Conservation (phyloP, 148 eudicot species). For the Linanthus parryae region DNA sequence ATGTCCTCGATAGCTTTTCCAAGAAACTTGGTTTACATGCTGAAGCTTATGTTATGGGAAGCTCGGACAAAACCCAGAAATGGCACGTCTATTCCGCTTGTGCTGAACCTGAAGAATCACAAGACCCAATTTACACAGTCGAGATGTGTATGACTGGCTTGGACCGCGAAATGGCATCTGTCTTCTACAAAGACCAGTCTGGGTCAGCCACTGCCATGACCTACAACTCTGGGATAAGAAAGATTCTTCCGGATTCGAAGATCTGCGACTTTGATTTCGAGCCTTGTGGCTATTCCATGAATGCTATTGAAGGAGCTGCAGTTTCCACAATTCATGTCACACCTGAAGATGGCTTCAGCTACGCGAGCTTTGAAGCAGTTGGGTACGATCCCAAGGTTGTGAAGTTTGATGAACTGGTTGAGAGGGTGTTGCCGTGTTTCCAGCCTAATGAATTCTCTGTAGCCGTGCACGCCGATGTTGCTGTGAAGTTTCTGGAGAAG, state of each 20-base stretch:
- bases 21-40: slow-evolving; percentile 56
- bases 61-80: slow-evolving; percentile 40
- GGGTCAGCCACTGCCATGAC: slow-evolving; percentile 62
- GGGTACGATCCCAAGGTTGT: slow-evolving; percentile 48
- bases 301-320: slow-evolving; percentile 69
- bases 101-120: slow-evolving; percentile 18
- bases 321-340: slow-evolving; percentile 82
- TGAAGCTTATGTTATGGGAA: slow-evolving; percentile 70
- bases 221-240: slow-evolving; percentile 54
- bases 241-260: slow-evolving; percentile 63
- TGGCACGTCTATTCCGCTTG: slow-evolving; percentile 81
- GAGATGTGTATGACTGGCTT: slow-evolving; percentile 94
- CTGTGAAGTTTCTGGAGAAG: slow-evolving; percentile 22
- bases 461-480: slow-evolving; percentile 54
- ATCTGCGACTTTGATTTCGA: slow-evolving; percentile 87
- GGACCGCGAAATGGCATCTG: slow-evolving; percentile 55
- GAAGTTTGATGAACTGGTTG: slow-evolving; percentile 34
- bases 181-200: slow-evolving; percentile 60
- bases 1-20: slow-evolving; percentile 58
- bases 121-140: slow-evolving; percentile 50
- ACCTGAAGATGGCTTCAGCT: slow-evolving; percentile 91
- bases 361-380: slow-evolving; percentile 83
- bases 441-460: slow-evolving; percentile 63
- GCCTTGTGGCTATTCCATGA: slow-evolving; percentile 97
- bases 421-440: slow-evolving; percentile 70